phyloP scores from a whole-genome alignment of 1,284 basidiomycete species.

The Wallemia ichthyophaga region DNA sequence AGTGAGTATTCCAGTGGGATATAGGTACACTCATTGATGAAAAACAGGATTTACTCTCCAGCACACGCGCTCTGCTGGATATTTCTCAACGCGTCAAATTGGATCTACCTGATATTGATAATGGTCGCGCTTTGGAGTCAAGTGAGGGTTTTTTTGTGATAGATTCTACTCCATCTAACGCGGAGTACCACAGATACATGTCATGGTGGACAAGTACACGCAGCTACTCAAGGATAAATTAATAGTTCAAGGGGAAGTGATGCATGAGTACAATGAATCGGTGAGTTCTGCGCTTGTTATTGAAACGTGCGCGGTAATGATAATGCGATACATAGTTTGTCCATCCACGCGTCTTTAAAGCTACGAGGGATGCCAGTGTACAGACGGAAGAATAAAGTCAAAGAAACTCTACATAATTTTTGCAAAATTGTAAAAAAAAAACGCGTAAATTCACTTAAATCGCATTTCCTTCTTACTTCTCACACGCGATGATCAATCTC shows the following conservation, averaged over 20 bases:
- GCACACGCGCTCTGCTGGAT: conserved; percentile 1
- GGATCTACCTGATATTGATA: not conserved
- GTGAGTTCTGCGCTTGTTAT: conserved; percentile 12
- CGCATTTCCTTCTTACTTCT: not conserved
- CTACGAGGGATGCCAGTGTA: not conserved
- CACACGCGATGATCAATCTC: not conserved
- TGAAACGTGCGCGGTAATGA: too few species aligned
- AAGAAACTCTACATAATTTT: not conserved
- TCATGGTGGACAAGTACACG: conserved; percentile 26
- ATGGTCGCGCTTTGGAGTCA: not conserved
- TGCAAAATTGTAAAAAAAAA: not conserved
- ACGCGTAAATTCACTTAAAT: not conserved
- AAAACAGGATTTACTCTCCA: not conserved
- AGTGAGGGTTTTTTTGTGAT: not conserved
- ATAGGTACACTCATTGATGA: not conserved
- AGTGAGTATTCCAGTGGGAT: not conserved
- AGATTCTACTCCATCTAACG: too few species aligned
- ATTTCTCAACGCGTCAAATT: not conserved
- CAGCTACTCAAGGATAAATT: conserved; percentile 38
- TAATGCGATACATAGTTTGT: not conserved
- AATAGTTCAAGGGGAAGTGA: conserved; percentile 43
- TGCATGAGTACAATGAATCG: conserved; percentile 56
- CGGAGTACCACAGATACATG: conserved; percentile 19
- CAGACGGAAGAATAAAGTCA: not conserved
- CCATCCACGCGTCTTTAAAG: not conserved